Percentiles rank a stretch among this genome's conserved stretches.
These are phyloP conservation scores for Multifurca ochricompacta DNA, from an alignment of 768 basidiomycete species.

Conservation along the genomic window DNA sequence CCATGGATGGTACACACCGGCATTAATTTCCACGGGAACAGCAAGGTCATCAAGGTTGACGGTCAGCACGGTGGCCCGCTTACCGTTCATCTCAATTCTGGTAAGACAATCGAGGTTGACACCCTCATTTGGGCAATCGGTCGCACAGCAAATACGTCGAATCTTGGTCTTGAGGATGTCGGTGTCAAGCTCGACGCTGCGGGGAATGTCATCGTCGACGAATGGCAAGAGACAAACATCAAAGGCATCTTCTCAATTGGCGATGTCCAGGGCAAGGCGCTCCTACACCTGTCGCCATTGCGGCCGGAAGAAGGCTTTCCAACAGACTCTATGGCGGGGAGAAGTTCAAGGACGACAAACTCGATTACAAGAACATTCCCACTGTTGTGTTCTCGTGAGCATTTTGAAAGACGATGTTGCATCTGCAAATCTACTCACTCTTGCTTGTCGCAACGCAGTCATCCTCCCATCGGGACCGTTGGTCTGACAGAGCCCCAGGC, in stretches of 20 bases:
- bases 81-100: slow-evolving; percentile 67
- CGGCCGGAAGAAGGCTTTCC: slow-evolving; percentile 81
- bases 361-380: slow-evolving; percentile 84
- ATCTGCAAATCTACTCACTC: slow-evolving; percentile 2
- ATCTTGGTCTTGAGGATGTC: slow-evolving; percentile 67
- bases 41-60: slow-evolving; percentile 68
- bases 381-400: slow-evolving; percentile 95
- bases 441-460: slow-evolving; percentile 38
- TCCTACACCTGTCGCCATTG: slow-evolving; percentile 95
- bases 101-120: slow-evolving; percentile 79
- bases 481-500: slow-evolving; percentile 93
- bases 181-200: slow-evolving; percentile 69
- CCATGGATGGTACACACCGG: slow-evolving; percentile 94
- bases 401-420: neutral
- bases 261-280: slow-evolving; percentile 86
- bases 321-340: slow-evolving; percentile 88
- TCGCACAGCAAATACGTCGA: slow-evolving; percentile 69
- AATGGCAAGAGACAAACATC: slow-evolving; percentile 79
- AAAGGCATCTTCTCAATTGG: slow-evolving; percentile 75
- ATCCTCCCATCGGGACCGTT: slow-evolving; percentile 92
- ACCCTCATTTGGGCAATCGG: slow-evolving; percentile 92
- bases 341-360: slow-evolving; percentile 80
- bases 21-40: slow-evolving; percentile 75
- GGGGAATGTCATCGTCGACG: slow-evolving; percentile 85
- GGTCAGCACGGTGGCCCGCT: slow-evolving; percentile 64